Evolutionary conservation across 257 asterid species (phyloP), one percentile per base, ranked within the genome.

Genomic region (Coffea canephora): DNA sequence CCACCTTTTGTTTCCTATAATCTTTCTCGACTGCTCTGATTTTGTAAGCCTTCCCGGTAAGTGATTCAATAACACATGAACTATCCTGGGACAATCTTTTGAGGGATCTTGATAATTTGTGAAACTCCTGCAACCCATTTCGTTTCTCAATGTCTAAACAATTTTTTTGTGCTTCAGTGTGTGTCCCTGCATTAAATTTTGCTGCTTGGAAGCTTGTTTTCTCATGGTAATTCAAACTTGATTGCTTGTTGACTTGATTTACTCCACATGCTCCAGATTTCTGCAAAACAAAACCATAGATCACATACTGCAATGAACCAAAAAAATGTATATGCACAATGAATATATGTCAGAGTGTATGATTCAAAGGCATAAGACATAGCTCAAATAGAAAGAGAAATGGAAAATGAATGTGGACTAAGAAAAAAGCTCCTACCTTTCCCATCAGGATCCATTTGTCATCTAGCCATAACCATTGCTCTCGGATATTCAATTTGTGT

Each of bases 381-480:
- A 61, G n/a, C 9, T 61, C 34, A 9, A 57, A 21, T 61, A 8
- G 31, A 61, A 23, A 61, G 67, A 23, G 31, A 61, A 61, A 19
- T 1, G 67, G 13, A n/a, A 3, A 2, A 61, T 62, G 61, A 23
- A n/a, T 14, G 62, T 48, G 36, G 70, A 41, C 46, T 19, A 43
- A 81, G 52, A 69, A 86, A 74, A 57, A 21, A 66, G 36, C 61
- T 36, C 39, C 57, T 85, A 92, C 98, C 93, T 92, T 89, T 72
- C 80, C 87, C 81, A 87, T 77, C 81, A 83, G 67, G 83, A 79
- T 77, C 97, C 97, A 90, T 79, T 83, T 89, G 57, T 71, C 97
- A 84, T 87, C 90, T 62, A 71, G 82, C 98, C 97, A 89, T 50
- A 84, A 80, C 77, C 85, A 89, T 83, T 91, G 86, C 73, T 74